These are phyloP conservation scores for Lipomyces spencermartinsiae DNA, from an alignment of 805 yeast genomes.

Conservation along the genomic window DNA sequence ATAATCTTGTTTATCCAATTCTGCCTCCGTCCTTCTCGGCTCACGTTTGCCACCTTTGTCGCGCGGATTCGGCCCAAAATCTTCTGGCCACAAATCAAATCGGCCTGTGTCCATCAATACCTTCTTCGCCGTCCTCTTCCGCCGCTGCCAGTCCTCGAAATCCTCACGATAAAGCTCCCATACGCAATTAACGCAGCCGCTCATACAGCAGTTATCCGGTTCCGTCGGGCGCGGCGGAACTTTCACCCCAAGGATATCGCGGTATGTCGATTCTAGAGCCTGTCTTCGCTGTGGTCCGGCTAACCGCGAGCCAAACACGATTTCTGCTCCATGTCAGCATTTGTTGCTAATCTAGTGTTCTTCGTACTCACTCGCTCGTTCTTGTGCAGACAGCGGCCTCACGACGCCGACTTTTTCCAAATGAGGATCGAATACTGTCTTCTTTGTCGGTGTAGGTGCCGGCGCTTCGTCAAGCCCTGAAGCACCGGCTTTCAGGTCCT, in stretches of 20 bases:
- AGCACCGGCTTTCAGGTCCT: not conserved
- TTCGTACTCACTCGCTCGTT: constrained; percentile 33
- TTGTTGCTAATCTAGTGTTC: not conserved
- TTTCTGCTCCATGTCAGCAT: constrained; percentile 9
- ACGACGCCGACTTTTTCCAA: constrained; percentile 13
- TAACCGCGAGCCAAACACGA: constrained; percentile 38
- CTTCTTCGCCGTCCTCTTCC: constrained; percentile 65
- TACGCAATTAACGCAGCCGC: constrained; percentile 95
- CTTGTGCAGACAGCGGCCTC: constrained; percentile 29
- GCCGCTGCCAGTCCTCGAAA: constrained; percentile 75
- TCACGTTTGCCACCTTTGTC: constrained; percentile 28
- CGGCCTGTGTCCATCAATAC: constrained; percentile 48
- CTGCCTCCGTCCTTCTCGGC: constrained; percentile 11
- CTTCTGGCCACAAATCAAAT: constrained; percentile 65
- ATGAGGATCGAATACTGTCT: constrained; percentile 16
- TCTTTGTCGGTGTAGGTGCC: not conserved
- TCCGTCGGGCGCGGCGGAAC: constrained; percentile 87
- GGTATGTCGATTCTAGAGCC: constrained; percentile 24
- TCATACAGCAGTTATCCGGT: constrained; percentile 97
- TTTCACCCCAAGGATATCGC: constrained; percentile 57
- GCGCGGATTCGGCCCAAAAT: constrained; percentile 61
- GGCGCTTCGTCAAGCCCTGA: not conserved
- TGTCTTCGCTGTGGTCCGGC: constrained; percentile 32
- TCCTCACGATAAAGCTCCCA: constrained; percentile 95
- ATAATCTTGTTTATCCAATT: constrained; percentile 44